A percentile compares a stretch with the other conserved stretches of the same genome.
phyloP scores from a whole-genome alignment of 2,329 filamentous ascomycete genomes.

The Westerdykella aurantiaca region DNA sequence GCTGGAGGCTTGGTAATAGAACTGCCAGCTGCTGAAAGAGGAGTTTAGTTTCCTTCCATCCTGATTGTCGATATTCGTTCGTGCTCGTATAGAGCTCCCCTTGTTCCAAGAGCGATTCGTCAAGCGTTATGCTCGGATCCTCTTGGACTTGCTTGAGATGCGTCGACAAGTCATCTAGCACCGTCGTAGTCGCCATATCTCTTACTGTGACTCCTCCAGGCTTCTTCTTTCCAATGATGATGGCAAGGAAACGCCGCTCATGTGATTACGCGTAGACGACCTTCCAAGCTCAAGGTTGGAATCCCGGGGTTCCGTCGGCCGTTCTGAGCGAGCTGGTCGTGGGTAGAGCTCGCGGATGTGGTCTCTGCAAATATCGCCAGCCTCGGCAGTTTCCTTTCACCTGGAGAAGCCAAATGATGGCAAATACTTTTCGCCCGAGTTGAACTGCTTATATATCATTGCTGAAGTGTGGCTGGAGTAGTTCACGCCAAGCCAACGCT shows the following conservation, averaged over 20 bases:
- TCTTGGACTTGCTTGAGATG: conserved; percentile 43
- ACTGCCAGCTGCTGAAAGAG: conserved; percentile 45
- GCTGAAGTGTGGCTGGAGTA: no score
- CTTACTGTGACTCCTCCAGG: not conserved
- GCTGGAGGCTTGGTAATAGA: conserved; percentile 49
- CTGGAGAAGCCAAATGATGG: no score
- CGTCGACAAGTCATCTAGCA: conserved; percentile 29
- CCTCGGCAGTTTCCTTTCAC: no score
- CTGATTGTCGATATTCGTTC: conserved; percentile 21
- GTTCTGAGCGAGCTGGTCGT: no score
- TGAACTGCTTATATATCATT: no score
- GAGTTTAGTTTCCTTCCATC: conserved; percentile 26
- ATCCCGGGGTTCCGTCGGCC: no score
- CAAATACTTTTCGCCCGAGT: no score
- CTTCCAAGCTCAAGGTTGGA: not conserved
- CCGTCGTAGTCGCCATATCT: conserved; percentile 13
- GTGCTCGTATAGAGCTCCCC: conserved; percentile 41
- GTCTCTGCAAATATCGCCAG: no score
- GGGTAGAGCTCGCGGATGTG: no score
- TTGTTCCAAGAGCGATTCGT: conserved; percentile 47
- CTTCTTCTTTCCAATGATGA: conserved; percentile 2
- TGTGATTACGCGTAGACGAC: conserved; percentile 23
- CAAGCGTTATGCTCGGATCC: conserved; percentile 43
- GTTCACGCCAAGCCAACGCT: not conserved
- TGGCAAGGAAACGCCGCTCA: conserved; percentile 12